These are phyloP conservation scores for Hanseniaspora pseudoguilliermondii DNA, from an alignment of 805 yeast species.

Conservation along the genomic window DNA sequence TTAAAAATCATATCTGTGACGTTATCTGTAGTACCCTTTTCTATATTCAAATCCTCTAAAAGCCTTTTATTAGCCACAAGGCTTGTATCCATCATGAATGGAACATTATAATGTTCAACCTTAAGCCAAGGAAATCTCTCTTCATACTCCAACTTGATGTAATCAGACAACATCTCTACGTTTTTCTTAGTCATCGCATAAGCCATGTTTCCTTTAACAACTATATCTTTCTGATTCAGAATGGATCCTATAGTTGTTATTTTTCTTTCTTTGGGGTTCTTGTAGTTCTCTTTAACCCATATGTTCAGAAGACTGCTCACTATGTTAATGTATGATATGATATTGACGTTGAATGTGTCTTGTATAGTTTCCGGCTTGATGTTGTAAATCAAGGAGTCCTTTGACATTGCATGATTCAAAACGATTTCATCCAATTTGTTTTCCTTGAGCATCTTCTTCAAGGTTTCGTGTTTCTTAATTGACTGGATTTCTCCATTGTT, in stretches of 20 bases:
- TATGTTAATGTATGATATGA: not conserved
- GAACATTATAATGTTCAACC: not conserved
- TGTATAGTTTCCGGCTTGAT: not conserved
- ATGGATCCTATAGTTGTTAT: conserved; percentile 7
- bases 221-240: not conserved
- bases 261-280: not conserved
- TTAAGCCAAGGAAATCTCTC: not conserved
- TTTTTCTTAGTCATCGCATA: conserved; percentile 9
- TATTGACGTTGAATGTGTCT: conserved; percentile 2
- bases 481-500: too few species aligned
- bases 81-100: not conserved
- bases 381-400: not conserved
- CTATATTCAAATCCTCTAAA: not conserved
- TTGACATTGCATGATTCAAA: conserved; percentile 7
- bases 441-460: not conserved
- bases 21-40: not conserved
- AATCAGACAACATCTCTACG: not conserved
- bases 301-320: not conserved
- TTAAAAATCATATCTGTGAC: not conserved
- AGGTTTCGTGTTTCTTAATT: not conserved
- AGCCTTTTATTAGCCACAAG: not conserved
- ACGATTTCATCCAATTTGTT: not conserved
- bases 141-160: not conserved
- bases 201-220: not conserved
- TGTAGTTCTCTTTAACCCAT: not conserved